A percentile compares a stretch with the other conserved stretches of the same genome.
These are phyloP conservation scores for Rhizoclosmatium globosum DNA, from an alignment of 192 early-diverging fungal genomes.

Conservation along the genomic window DNA sequence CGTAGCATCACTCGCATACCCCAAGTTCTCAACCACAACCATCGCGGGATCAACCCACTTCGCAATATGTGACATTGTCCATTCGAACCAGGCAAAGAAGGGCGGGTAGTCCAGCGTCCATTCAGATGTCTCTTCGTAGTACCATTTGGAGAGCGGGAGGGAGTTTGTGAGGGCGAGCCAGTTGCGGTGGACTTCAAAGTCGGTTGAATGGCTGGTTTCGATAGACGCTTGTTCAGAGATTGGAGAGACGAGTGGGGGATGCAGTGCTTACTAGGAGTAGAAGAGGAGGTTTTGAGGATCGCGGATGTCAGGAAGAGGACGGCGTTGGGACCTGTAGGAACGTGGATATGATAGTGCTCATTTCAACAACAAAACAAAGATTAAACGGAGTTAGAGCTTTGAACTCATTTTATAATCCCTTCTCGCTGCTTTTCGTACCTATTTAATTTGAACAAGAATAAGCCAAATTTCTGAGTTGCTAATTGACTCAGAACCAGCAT, in stretches of 20 bases:
- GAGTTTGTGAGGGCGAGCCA: slow-evolving; percentile 94
- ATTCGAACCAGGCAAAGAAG: slow-evolving; percentile 98
- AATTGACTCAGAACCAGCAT: too few species aligned
- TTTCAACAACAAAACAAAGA: neutral
- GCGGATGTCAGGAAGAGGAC: neutral
- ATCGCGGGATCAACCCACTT: slow-evolving; percentile 74
- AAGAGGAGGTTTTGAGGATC: slow-evolving; percentile 18
- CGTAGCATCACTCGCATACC: slow-evolving; percentile 71
- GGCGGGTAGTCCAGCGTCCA: slow-evolving; percentile 76
- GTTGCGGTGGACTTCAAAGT: slow-evolving; percentile 99
- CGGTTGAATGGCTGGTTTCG: slow-evolving; percentile 74
- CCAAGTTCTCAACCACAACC: slow-evolving; percentile 73
- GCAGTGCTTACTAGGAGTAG: slow-evolving; percentile 5
- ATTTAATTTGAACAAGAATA: too few species aligned
- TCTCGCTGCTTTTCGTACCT: too few species aligned
- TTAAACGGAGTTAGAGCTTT: neutral
- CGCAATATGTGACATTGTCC: slow-evolving; percentile 70
- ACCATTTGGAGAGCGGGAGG: slow-evolving; percentile 86
- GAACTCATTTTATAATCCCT: too few species aligned
- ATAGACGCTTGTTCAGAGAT: too few species aligned
- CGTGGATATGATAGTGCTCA: too few species aligned
- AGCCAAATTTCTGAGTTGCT: too few species aligned
- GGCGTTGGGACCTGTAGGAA: neutral
- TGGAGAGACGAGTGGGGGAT: neutral
- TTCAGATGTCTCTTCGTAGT: slow-evolving; percentile 68